These are phyloP conservation scores for Beauveria australis DNA, from an alignment of 2,329 filamentous ascomycete species.

Conservation along the genomic window DNA sequence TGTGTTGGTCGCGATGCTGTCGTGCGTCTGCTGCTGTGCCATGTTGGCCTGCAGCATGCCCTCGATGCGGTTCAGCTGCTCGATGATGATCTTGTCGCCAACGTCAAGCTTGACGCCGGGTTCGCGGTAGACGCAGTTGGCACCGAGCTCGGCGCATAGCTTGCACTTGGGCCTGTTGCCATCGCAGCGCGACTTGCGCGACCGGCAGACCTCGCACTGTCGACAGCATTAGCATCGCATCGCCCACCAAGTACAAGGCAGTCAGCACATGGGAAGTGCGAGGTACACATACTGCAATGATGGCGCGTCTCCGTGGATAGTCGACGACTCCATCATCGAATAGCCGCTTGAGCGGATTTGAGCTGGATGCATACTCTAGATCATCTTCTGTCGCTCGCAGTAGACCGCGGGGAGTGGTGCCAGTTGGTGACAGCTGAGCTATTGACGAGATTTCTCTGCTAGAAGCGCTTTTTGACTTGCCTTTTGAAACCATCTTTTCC, in stretches of 20 bases:
- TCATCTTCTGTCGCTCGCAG: background rate
- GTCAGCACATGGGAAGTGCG: background rate
- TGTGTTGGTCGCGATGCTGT: constrained; percentile 34
- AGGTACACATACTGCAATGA: constrained; percentile 51
- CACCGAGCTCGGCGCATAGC: constrained; percentile 72
- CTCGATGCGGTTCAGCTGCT: constrained; percentile 70
- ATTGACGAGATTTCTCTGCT: background rate
- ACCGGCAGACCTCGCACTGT: constrained; percentile 74
- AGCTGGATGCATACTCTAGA: constrained; percentile 18
- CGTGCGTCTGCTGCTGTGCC: constrained; percentile 30
- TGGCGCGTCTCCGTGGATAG: constrained; percentile 56
- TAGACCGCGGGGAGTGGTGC: background rate
- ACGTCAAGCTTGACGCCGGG: constrained; percentile 82
- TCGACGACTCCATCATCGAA: constrained; percentile 54
- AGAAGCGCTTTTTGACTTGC: background rate
- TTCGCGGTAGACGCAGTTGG: constrained; percentile 77
- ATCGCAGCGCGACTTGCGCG: constrained; percentile 71
- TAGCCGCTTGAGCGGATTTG: constrained; percentile 52
- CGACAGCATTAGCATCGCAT: constrained; percentile 16
- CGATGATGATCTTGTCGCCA: constrained; percentile 77
- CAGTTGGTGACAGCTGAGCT: background rate
- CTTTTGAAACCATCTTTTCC: background rate
- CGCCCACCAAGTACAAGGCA: background rate
- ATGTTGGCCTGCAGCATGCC: constrained; percentile 66
- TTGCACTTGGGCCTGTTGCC: constrained; percentile 76